phyloP scores from a whole-genome alignment of 2,329 filamentous ascomycete species.

The Pseudocercospora eumusae region DNA sequence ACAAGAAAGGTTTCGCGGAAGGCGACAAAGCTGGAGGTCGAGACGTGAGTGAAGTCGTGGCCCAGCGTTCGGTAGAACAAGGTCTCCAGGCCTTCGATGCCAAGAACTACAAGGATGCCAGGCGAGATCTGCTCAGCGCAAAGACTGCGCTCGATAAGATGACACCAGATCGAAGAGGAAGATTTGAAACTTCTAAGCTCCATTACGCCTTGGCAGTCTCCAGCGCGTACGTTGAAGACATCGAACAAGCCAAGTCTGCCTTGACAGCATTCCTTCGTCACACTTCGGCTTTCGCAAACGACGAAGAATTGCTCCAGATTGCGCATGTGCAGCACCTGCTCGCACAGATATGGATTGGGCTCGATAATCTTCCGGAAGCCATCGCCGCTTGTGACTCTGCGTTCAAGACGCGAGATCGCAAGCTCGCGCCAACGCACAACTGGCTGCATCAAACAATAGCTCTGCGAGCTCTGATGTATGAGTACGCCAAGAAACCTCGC shows the following conservation, averaged over 20 bases:
- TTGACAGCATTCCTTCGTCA: background rate
- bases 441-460: conserved; percentile 3
- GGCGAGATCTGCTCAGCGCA: conserved; percentile 5
- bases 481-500: background rate
- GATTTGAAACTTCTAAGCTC: conserved; percentile 12
- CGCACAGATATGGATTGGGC: conserved; percentile 15
- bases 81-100: background rate
- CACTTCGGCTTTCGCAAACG: background rate
- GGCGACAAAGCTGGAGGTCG: background rate
- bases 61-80: background rate
- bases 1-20: background rate
- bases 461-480: conserved; percentile 5
- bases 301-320: conserved; percentile 10
- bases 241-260: conserved; percentile 11
- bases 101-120: background rate
- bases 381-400: conserved; percentile 7
- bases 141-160: conserved; percentile 7
- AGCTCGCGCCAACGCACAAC: background rate
- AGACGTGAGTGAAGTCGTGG: background rate
- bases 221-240: conserved; percentile 17
- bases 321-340: conserved; percentile 18
- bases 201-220: conserved; percentile 16
- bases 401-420: conserved; percentile 2
- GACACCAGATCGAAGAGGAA: conserved; percentile 1
- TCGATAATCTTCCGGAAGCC: conserved; percentile 4